Evolutionary conservation across 305 asterid genomes (phyloP), one percentile per base, ranked within the genome.

Genomic region (Ilex paraguariensis): DNA sequence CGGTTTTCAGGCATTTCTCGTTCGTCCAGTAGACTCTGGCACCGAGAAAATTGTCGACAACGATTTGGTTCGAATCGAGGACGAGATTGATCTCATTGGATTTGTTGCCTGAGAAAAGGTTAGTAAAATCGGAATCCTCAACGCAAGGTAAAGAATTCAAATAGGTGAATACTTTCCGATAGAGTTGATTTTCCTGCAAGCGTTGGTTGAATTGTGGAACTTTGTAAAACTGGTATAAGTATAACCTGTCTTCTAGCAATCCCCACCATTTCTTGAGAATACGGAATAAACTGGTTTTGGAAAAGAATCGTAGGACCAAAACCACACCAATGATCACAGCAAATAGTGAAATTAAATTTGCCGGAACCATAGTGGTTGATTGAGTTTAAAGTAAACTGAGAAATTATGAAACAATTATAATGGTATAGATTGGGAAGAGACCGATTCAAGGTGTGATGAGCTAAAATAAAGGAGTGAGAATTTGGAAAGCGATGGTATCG

Each of bases 141-240:
- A 85, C 75, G 31, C 76, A 66, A 0, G 95, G 92, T 16, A 85
- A 79, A 8, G 98, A 88, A 75, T 82, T 88, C n/a, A 87, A 87
- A 75, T 91, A 91, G 60, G 82, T 56, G 51, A 65, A 66, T 15
- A 89, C 90, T 77, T 77, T 81, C 10, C 83, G 50, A 61, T 77
- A 83, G 30, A 91, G 72, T 51, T 85, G 95, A 78, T 91, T 91
- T 28, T 89, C 95, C 83, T 89, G 98, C 92, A 85, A 79, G 78
- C 83, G 76, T 13, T 79, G 79, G 72, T 91, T 91, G 95, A 87
- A 83, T 65, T 82, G 82, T 0, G 97, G 97, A 14, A 91, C 96
- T 54, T 71, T 85, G 88, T 87, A 91, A 76, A 72, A 82, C 74
- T 89, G 98, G 65, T 83, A 79, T 13, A 80, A 86, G 54, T 82